Evolutionary conservation across 148 eudicot genomes (phyloP).

Genomic region (Bassia scoparia): DNA sequence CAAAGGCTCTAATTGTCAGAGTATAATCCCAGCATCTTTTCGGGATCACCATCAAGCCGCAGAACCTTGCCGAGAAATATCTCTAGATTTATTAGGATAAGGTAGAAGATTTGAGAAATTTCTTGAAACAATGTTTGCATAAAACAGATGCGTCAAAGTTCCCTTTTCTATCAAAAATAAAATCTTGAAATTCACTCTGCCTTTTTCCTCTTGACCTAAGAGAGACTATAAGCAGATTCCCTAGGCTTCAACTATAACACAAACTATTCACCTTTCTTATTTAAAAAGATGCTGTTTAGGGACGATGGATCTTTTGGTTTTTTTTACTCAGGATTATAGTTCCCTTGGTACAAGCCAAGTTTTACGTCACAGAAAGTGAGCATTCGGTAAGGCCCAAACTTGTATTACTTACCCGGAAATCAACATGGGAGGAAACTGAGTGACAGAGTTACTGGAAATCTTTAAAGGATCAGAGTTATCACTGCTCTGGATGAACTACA

Average conservation of each 20-base stretch:
- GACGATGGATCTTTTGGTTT: conserved; percentile 81
- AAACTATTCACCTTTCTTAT: conserved; percentile 14
- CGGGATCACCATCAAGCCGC: conserved; percentile 54
- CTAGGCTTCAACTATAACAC: not conserved
- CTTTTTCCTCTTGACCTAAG: conserved; percentile 10
- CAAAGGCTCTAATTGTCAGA: conserved; percentile 82
- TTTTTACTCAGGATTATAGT: conserved; percentile 55
- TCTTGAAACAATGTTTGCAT: conserved; percentile 51
- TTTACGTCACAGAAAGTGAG: conserved; percentile 87
- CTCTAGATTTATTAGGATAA: conserved; percentile 51
- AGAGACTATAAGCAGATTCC: conserved; percentile 8
- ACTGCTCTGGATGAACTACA: conserved; percentile 28
- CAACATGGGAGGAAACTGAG: conserved; percentile 59
- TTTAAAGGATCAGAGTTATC: conserved; percentile 44
- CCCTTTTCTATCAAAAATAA: conserved; percentile 47
- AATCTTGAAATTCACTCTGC: conserved; percentile 29
- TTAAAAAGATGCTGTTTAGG: conserved; percentile 42
- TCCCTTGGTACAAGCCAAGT: conserved; percentile 72
- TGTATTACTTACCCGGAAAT: conserved; percentile 55
- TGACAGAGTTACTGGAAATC: conserved; percentile 23
- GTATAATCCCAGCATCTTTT: conserved; percentile 59
- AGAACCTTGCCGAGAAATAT: conserved; percentile 63
- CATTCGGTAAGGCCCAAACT: conserved; percentile 61
- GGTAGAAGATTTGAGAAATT: conserved; percentile 74
- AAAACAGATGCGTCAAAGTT: conserved; percentile 56